These are phyloP conservation scores for Lactarius sp. DNA, from an alignment of 768 basidiomycete species.

Conservation along the genomic window DNA sequence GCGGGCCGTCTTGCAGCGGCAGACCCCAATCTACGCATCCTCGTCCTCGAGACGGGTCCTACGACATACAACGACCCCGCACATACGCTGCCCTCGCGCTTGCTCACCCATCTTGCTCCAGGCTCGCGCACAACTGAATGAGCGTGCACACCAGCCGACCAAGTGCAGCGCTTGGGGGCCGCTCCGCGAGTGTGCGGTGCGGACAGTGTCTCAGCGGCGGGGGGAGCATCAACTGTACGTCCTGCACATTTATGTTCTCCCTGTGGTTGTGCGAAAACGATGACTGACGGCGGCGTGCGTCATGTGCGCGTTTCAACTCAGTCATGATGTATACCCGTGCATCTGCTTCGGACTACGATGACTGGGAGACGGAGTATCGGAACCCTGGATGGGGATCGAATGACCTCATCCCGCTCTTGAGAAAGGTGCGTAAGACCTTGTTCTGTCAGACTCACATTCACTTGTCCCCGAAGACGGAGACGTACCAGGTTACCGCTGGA, in stretches of 20 bases:
- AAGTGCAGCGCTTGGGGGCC: conserved; percentile 43
- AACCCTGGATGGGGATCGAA: conserved; percentile 61
- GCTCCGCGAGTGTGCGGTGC: conserved; percentile 39
- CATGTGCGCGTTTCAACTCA: not conserved
- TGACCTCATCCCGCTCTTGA: conserved; percentile 52
- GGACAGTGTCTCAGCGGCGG: conserved; percentile 59
- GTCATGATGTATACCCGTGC: conserved; percentile 50
- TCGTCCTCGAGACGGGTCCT: conserved; percentile 56
- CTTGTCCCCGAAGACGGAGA: conserved; percentile 33
- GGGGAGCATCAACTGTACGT: conserved; percentile 50
- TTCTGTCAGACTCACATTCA: not conserved
- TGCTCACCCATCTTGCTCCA: conserved; percentile 38
- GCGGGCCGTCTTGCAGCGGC: conserved; percentile 52
- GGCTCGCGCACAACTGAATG: conserved; percentile 41
- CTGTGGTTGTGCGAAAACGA: not conserved
- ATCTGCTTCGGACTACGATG: conserved; percentile 59
- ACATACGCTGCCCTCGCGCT: conserved; percentile 54
- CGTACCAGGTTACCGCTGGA: conserved; percentile 33
- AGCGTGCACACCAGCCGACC: conserved; percentile 38
- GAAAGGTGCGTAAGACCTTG: conserved; percentile 39
- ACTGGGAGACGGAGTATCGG: conserved; percentile 47
- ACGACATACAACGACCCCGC: conserved; percentile 42
- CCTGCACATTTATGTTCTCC: not conserved
- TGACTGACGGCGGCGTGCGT: not conserved
- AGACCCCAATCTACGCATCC: conserved; percentile 50